These are phyloP conservation scores for Corinectria fuckeliana DNA, from an alignment of 2,329 filamentous ascomycete genomes.

Conservation along the genomic window DNA sequence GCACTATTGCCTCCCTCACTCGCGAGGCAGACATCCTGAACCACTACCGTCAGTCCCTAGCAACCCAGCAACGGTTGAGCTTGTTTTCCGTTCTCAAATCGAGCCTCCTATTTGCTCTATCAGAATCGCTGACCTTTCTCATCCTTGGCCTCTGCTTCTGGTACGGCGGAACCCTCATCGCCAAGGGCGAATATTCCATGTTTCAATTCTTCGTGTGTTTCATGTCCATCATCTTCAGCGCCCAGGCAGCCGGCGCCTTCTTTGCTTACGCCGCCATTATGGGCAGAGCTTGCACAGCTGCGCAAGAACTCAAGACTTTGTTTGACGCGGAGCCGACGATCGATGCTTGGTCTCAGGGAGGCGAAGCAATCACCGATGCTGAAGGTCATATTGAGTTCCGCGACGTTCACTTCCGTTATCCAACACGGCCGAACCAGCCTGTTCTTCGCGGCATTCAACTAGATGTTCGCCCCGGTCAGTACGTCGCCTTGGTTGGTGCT, in stretches of 20 bases:
- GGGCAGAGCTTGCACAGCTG: constrained; percentile 83
- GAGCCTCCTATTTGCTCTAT: constrained; percentile 5
- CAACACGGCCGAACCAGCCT: constrained; percentile 68
- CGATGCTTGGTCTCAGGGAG: constrained; percentile 75
- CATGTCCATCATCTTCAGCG: constrained; percentile 54
- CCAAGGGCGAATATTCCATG: constrained; percentile 17
- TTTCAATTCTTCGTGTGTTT: constrained; percentile 30
- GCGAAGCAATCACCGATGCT: constrained; percentile 64
- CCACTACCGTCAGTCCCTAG: background rate
- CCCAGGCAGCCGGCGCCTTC: constrained; percentile 83
- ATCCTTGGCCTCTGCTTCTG: constrained; percentile 22
- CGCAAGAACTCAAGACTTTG: constrained; percentile 75
- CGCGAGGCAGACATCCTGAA: constrained; percentile 1
- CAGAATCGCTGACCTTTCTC: constrained; percentile 13
- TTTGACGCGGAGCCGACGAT: constrained; percentile 80
- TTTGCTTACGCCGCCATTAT: constrained; percentile 89
- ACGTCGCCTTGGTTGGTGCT: constrained; percentile 54
- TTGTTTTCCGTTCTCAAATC: constrained; percentile 8
- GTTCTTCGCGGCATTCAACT: constrained; percentile 69
- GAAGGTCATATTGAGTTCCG: constrained; percentile 70
- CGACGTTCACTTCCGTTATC: constrained; percentile 71
- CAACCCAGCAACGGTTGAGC: background rate
- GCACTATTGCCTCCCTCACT: constrained; percentile 26
- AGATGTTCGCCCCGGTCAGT: constrained; percentile 47
- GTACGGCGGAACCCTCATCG: constrained; percentile 23